Evolutionary conservation across 2,329 filamentous ascomycete genomes (phyloP).

Genomic region (Venturia effusa): DNA sequence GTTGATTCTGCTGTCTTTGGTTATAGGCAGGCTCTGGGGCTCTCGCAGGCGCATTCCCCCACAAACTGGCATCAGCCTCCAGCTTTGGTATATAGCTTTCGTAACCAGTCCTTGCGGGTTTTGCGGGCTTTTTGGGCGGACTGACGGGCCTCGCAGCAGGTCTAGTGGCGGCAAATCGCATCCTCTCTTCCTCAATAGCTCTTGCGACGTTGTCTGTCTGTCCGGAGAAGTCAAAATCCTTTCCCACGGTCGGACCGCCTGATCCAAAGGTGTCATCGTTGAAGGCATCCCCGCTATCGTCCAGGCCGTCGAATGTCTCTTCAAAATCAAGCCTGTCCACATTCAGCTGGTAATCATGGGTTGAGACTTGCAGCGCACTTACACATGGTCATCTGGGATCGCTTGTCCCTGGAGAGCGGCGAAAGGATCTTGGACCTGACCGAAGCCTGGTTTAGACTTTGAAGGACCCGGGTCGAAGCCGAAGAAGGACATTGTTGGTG

Average conservation of each 20-base stretch:
- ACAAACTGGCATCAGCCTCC: slow-evolving; percentile 85
- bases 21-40: slow-evolving; percentile 23
- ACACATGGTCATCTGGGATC: slow-evolving; percentile 48
- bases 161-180: slow-evolving; percentile 61
- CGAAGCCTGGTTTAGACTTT: slow-evolving; percentile 64
- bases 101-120: slow-evolving; percentile 70
- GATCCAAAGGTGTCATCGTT: slow-evolving; percentile 87
- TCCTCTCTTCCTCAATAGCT: slow-evolving; percentile 83
- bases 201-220: slow-evolving; percentile 78
- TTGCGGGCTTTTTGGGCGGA: slow-evolving; percentile 35
- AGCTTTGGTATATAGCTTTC: slow-evolving; percentile 83
- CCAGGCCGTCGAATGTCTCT: slow-evolving; percentile 90
- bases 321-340: slow-evolving; percentile 73
- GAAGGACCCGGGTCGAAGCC: slow-evolving; percentile 66
- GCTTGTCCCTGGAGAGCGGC: slow-evolving; percentile 58
- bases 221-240: slow-evolving; percentile 95
- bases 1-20: slow-evolving; percentile 20
- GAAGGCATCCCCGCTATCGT: slow-evolving; percentile 86
- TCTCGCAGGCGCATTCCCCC: slow-evolving; percentile 64
- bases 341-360: slow-evolving; percentile 32
- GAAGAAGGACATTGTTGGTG: slow-evolving; percentile 49
- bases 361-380: slow-evolving; percentile 20
- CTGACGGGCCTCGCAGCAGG: slow-evolving; percentile 26
- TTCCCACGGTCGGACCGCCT: slow-evolving; percentile 52
- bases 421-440: slow-evolving; percentile 76